Conservation (phyloP, 805 yeast genomes). For the Monosporozyma servazzii region DNA sequence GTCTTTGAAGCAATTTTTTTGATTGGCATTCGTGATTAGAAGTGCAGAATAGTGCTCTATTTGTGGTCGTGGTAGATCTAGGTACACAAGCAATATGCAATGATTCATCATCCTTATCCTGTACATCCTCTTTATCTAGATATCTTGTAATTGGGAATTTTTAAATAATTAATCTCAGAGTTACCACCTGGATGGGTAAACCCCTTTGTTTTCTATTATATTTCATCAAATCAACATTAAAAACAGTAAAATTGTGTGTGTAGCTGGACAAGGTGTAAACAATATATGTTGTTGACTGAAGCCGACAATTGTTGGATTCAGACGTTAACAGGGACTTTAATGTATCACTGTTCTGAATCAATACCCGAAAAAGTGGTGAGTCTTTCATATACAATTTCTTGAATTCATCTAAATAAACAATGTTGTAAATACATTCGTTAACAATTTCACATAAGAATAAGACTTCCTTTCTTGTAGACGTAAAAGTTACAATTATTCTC, state of each 20-base stretch:
- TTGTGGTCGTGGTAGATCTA: neutral
- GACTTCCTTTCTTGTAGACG: slow-evolving; percentile 72
- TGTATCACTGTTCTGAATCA: no score
- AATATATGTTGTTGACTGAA: slow-evolving; percentile 55
- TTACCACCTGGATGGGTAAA: neutral
- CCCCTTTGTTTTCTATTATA: neutral
- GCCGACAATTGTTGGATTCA: slow-evolving; percentile 63
- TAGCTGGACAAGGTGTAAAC: slow-evolving; percentile 56
- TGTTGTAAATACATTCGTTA: slow-evolving; percentile 53
- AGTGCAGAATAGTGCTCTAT: neutral
- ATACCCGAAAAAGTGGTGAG: no score
- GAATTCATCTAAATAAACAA: slow-evolving; percentile 49
- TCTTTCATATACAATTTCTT: slow-evolving; percentile 60
- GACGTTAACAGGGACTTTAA: slow-evolving; percentile 43
- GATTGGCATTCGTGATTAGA: neutral
- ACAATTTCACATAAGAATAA: slow-evolving; percentile 72
- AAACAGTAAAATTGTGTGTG: slow-evolving; percentile 31
- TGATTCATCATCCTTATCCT: neutral
- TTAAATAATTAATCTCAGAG: neutral
- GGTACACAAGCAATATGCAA: neutral
- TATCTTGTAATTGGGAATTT: neutral
- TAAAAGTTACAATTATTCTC: slow-evolving; percentile 55
- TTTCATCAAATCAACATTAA: neutral
- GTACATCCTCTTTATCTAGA: neutral
- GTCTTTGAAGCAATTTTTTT: neutral